phyloP scores from a whole-genome alignment of 2,329 filamentous ascomycete species.

The Lachnum nothofagi region DNA sequence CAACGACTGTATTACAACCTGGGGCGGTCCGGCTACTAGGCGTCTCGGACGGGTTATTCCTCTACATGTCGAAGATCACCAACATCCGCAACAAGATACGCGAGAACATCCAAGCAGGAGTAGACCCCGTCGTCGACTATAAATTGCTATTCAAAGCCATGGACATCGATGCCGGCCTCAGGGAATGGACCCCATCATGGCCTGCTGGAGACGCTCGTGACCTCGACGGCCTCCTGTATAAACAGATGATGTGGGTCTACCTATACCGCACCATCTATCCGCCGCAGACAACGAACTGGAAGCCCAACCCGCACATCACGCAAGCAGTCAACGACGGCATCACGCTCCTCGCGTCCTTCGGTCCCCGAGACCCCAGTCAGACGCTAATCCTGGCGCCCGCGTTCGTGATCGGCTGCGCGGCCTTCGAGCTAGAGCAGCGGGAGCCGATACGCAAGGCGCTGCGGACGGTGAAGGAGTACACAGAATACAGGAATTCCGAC shows the following conservation, averaged over 20 bases:
- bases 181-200: constrained; percentile 66
- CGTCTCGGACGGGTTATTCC: constrained; percentile 76
- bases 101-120: constrained; percentile 54
- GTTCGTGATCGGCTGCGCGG: constrained; percentile 56
- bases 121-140: constrained; percentile 69
- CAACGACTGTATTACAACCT: constrained; percentile 23
- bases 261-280: constrained; percentile 58
- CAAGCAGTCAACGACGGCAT: constrained; percentile 54
- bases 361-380: constrained; percentile 53
- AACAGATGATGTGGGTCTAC: constrained; percentile 63
- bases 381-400: constrained; percentile 57
- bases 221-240: constrained; percentile 53
- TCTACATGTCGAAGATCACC: constrained; percentile 73
- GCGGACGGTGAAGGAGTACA: constrained; percentile 51
- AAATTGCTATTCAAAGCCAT: constrained; percentile 66
- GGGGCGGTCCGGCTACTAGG: constrained; percentile 57
- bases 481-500: constrained; percentile 55
- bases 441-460: constrained; percentile 48
- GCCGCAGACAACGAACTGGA: constrained; percentile 36
- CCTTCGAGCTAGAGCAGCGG: constrained; percentile 49
- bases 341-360: constrained; percentile 49
- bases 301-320: constrained; percentile 45
- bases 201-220: constrained; percentile 53
- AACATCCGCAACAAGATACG: constrained; percentile 71
- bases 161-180: constrained; percentile 69